Evolutionary conservation across 148 eudicot species (phyloP).

Genomic region (Selenicereus undatus): DNA sequence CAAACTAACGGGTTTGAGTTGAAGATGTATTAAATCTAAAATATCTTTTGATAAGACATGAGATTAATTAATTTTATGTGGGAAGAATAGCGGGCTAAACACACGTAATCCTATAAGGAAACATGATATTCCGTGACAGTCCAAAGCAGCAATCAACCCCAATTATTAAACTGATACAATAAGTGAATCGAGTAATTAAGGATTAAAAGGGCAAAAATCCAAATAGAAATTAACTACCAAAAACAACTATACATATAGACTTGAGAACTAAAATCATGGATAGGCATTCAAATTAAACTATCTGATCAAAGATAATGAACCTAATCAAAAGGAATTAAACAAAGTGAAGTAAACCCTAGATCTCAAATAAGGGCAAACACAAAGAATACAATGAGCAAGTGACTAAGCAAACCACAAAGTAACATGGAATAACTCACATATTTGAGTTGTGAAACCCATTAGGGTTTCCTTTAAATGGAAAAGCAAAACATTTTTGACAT

Average conservation of each 20-base stretch:
- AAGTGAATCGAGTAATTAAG: not conserved
- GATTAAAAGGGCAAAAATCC: too few species aligned
- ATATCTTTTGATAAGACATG: not conserved
- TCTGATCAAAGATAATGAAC: not conserved
- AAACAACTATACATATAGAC: not conserved
- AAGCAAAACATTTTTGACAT: constrained; percentile 24
- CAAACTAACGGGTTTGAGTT: not conserved
- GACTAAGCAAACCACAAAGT: constrained; percentile 3
- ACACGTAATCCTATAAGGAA: not conserved
- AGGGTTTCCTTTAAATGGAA: constrained; percentile 33
- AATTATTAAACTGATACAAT: not conserved
- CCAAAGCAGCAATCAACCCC: not conserved
- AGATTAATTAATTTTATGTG: not conserved
- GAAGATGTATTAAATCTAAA: too few species aligned
- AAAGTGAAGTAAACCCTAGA: constrained; percentile 27
- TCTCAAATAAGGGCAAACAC: constrained; percentile 22
- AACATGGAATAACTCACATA: not conserved
- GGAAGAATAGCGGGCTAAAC: not conserved
- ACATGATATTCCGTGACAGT: not conserved
- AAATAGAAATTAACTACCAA: not conserved
- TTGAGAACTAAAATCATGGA: too few species aligned
- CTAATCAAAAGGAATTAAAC: not conserved
- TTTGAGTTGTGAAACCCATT: constrained; percentile 14
- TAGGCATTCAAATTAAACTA: not conserved
- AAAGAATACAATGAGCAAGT: not conserved